Evolutionary conservation across 768 basidiomycete species (phyloP), one percentile per base, ranked within the genome.

Genomic region (Tulasnella calospora): DNA sequence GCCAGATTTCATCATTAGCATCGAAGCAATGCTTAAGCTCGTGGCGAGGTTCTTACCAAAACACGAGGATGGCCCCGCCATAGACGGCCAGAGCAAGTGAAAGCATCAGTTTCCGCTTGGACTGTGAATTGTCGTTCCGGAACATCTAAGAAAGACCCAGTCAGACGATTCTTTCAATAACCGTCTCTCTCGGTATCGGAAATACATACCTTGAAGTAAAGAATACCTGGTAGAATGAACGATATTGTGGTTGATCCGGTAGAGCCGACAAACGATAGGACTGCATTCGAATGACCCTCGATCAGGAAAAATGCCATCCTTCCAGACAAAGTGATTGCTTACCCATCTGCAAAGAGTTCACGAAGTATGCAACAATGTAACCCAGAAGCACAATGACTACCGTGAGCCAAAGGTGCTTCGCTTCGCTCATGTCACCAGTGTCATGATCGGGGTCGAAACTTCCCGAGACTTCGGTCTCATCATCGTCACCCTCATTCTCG

Each of bases 221-320:
- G 93, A 73, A 96, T 85, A 1, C 95, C 96, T 0, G 96, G 96
- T 46, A 98, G 88, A 82, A 99, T 98, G 85, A 98, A 99, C 1
- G 94, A 96, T 79, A 99, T 95, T 27, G 96, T 97, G 35, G 96
- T 98, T 19, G 95, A 97, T 17, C 98, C 98, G 0, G 96, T 98
- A 33, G 95, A 92, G 1, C 98, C 98, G 47, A 99, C 97, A 83
- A 99, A 98, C 5, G 95, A 94, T 44, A 99, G 87, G 19, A 99
- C 97, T 94, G 82, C 51, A 27, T 35, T 74, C 35, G 5, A 51
- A 69, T 19, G 9, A 13, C 38, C 9, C 19, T 73, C 23, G 41
- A 67, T 44, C 44, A 51, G 33, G 33, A 30, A 21, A 44, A 12
- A 5, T 12, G 8, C 69, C 21, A 30, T 51, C 70, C 33, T 61